Conservation (phyloP, 2,329 filamentous ascomycete species). For the Verticillium klebahnii region DNA sequence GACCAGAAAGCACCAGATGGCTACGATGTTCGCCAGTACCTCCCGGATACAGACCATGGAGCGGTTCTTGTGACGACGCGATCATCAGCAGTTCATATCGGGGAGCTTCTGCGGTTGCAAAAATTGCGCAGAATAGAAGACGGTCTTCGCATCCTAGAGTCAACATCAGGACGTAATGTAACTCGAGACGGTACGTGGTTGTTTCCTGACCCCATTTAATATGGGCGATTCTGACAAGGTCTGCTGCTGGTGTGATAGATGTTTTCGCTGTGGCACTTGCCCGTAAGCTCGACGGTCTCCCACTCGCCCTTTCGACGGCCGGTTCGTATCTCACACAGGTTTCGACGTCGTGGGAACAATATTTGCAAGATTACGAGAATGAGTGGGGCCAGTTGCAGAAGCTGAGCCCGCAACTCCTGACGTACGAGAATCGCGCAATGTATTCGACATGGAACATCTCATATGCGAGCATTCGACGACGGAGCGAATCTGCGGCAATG, state of each 20-base stretch:
- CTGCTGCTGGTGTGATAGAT: slow-evolving; percentile 18
- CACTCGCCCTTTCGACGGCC: slow-evolving; percentile 41
- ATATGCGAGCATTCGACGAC: slow-evolving; percentile 26
- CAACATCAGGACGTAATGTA: background rate
- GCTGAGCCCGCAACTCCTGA: slow-evolving; percentile 19
- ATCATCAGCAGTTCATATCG: slow-evolving; percentile 24
- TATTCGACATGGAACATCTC: slow-evolving; percentile 35
- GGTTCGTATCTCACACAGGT: slow-evolving; percentile 35
- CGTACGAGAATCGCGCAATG: slow-evolving; percentile 25
- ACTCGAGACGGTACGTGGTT: background rate
- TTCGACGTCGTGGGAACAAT: background rate
- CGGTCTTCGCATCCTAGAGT: background rate
- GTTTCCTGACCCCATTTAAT: background rate
- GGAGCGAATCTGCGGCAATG: slow-evolving; percentile 20
- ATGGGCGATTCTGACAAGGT: background rate
- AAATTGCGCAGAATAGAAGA: background rate
- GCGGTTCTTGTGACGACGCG: slow-evolving; percentile 37
- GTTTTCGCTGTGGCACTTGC: slow-evolving; percentile 22
- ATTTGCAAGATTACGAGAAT: background rate
- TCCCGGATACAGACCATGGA: slow-evolving; percentile 30
- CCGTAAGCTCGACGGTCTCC: slow-evolving; percentile 35
- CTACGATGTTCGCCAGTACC: slow-evolving; percentile 25
- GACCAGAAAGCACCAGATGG: background rate
- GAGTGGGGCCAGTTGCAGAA: slow-evolving; percentile 24
- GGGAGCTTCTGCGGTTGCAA: slow-evolving; percentile 10